Base-by-base conservation (phyloP, 2,329 filamentous ascomycete genomes). In the Penicillium vulpinum region DNA sequence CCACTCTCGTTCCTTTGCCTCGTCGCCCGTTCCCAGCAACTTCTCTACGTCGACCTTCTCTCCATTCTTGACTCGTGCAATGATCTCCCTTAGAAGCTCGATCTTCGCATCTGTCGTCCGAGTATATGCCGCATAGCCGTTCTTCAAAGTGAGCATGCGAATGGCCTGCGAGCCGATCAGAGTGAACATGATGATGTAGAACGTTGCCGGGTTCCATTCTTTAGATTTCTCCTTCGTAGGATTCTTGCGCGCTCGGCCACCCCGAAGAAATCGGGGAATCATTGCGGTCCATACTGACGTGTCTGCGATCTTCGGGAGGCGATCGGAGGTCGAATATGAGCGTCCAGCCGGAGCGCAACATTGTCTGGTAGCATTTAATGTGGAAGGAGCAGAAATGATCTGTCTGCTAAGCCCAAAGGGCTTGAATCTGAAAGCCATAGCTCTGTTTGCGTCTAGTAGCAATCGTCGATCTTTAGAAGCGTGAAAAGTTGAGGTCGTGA, bases 101-200 rank as follows among this genome's bases (percentile, higher is more conserved):
- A 99, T 89, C 70, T 90, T 88, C 7, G 90, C 86, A 65, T 96
- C 90, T 5, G 92, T 88, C 64, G 87, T 86, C 49, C 92, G 85
- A 69, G 82, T 85, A 66, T 89, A 92, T 10, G 87, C 85, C 31
- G 83, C 81, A 69, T 87, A 89, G 49, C 92, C 88, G 65, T 89
- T 90, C 67, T 88, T 88, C 67, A 97, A 73, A 35, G 87, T 82
- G 69, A 99, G 88, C 82, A 94, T 90, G 68, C 97, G 90, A 66
- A 99, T 97, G 15, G 93, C 90, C 81, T 97, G 96, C 60, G 91
- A 96, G 4, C 95, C 95, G 62, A 97, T 93, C 61, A 97, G 82
- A 39, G 92, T 80, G 68, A 92, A 92, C 61, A 93, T 90, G 66
- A 87, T 80, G 64, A 93, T 90, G 73, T 88, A 94, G 69, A 91